Conservation (phyloP, 1,284 basidiomycete species). For the Ustilago sp. region DNA sequence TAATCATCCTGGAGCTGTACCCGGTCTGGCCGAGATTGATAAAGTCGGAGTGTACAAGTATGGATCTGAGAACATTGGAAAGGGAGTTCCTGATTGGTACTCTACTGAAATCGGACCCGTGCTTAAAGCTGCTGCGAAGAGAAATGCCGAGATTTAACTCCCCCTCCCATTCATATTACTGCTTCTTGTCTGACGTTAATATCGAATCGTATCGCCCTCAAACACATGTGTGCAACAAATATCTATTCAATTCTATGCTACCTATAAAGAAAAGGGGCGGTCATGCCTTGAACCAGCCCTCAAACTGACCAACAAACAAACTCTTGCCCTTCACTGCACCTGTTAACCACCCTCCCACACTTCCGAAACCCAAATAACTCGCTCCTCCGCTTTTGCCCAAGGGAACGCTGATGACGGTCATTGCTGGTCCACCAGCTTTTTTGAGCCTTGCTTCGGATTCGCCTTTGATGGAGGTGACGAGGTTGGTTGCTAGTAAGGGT, state of each 20-base stretch:
- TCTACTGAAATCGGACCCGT: conserved; percentile 51
- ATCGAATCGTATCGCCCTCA: background rate
- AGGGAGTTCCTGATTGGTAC: conserved; percentile 60
- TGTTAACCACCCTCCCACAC: conserved; percentile 40
- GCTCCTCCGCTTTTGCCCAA: conserved; percentile 51
- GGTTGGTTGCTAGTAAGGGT: conserved; percentile 47
- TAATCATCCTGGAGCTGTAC: conserved; percentile 71
- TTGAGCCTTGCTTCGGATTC: conserved; percentile 9
- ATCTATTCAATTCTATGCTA: background rate
- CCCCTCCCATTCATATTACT: conserved; percentile 12
- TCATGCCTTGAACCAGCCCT: conserved; percentile 29
- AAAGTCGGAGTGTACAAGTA: conserved; percentile 55
- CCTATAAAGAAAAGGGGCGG: background rate
- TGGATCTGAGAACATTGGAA: conserved; percentile 49
- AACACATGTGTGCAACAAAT: background rate
- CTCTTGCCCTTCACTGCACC: conserved; percentile 41
- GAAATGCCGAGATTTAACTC: conserved; percentile 27
- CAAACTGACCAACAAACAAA: conserved; percentile 39
- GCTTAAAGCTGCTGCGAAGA: conserved; percentile 45
- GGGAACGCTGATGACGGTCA: conserved; percentile 32
- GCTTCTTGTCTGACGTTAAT: background rate
- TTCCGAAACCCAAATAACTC: conserved; percentile 22
- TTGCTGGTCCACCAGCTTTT: conserved; percentile 13
- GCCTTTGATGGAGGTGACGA: conserved; percentile 35
- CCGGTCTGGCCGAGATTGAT: conserved; percentile 36